Conservation (phyloP, 2,329 filamentous ascomycete species). For the Rhynchosporium secalis region DNA sequence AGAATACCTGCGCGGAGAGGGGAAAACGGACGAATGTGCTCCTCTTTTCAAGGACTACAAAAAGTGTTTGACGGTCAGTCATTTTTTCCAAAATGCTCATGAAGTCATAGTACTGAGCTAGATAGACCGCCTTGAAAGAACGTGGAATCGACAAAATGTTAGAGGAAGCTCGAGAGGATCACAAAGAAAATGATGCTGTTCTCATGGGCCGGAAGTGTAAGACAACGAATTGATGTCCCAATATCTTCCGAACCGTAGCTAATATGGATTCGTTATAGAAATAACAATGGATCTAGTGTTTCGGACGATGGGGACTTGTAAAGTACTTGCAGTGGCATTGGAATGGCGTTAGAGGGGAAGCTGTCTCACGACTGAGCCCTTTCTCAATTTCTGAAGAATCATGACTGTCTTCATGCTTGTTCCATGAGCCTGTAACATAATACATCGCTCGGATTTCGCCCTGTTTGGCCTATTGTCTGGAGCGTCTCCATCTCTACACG, state of each 20-base stretch:
- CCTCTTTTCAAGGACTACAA: constrained; percentile 86
- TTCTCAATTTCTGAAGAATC: background rate
- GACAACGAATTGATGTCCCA: constrained; percentile 6
- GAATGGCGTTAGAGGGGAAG: constrained; percentile 1
- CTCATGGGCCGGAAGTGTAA: constrained; percentile 55
- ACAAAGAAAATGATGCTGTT: constrained; percentile 79
- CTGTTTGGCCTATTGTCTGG: background rate
- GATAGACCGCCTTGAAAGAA: constrained; percentile 79
- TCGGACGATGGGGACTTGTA: background rate
- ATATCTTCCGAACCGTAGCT: background rate
- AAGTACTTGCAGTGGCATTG: constrained; percentile 1
- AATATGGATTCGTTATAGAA: background rate
- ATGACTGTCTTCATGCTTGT: background rate
- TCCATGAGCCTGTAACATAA: background rate
- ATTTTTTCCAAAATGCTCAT: background rate
- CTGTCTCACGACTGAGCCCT: background rate
- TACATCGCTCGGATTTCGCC: background rate
- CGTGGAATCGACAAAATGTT: constrained; percentile 91
- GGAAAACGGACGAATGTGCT: constrained; percentile 81
- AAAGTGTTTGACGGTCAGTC: constrained; percentile 72
- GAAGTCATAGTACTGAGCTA: constrained; percentile 5
- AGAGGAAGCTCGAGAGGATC: constrained; percentile 85
- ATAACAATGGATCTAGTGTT: background rate
- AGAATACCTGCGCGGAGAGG: constrained; percentile 89
- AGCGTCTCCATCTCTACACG: background rate